Base-by-base conservation (phyloP, 1,284 basidiomycete species). In the Puccinia novopanici region DNA sequence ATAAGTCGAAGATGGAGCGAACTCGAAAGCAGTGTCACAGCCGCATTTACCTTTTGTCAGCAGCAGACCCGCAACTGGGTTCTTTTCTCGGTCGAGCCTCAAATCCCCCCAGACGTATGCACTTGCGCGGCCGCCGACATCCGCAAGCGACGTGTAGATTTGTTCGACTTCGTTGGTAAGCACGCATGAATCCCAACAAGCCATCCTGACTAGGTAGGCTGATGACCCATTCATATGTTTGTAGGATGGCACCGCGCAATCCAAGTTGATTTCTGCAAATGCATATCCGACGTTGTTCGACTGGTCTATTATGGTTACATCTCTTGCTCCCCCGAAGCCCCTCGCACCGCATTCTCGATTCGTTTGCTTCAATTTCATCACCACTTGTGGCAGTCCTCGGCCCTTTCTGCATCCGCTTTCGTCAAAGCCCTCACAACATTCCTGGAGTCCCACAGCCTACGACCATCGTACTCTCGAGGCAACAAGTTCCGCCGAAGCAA, bases 331-430 rank as follows among this genome's bases (percentile, higher is more conserved):
- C 72, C 72, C 27, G 30, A 27, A 2, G n/a, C 4, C 19, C 72
- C 72, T 34, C 22, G 52, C 8, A 74, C 72, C 1, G 40, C 52
- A 17, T 74, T 59, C 37, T 74, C 72, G 13, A 59, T 74, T 1
- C 52, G 6, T 9, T 30, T 74, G 12, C 27, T 74, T 19, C 72
- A 74, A 40, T 74, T 74, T 27, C 72, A 74, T 59, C 22, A 74
- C n/a, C 13, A 19, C 37, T 34, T 75, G n/a, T 75, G 73, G 73
- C 27, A 73, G 3, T 37, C 50, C 4, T 22, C 52, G 22, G 34
- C 37, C 12, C 17, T 55, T 6, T 57, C 71, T 3, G 34, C 42
- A 13, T 55, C 71, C 0, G 27, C 50, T n/a, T 73, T 73, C 37
- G 50, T 73, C 30, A 15, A 52, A 37, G 71, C 24, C 6, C 55